These are phyloP conservation scores for Moniliophthora roreri DNA, from an alignment of 1,284 basidiomycete genomes.

Conservation along the genomic window DNA sequence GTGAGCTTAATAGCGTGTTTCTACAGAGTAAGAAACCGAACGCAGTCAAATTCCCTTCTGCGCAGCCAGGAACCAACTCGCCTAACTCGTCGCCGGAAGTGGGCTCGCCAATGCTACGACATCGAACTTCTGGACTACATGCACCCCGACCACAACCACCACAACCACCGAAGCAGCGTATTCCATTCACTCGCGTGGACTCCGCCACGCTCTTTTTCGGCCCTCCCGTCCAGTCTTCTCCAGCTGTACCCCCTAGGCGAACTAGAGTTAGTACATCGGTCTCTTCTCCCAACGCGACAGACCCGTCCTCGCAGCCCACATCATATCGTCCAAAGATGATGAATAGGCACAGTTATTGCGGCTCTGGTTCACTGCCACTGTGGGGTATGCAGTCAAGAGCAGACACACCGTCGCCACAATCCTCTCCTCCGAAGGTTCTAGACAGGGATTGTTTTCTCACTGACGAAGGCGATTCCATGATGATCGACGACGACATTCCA, in stretches of 20 bases:
- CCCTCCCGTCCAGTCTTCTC: slow-evolving; percentile 48
- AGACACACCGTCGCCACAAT: slow-evolving; percentile 43
- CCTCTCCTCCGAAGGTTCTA: slow-evolving; percentile 39
- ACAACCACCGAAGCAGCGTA: slow-evolving; percentile 18
- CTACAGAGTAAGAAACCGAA: slow-evolving; percentile 17
- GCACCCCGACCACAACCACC: slow-evolving; percentile 24
- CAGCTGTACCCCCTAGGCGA: slow-evolving; percentile 27
- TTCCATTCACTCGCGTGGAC: slow-evolving; percentile 33
- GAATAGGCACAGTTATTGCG: slow-evolving; percentile 66
- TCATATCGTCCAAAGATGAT: slow-evolving; percentile 29
- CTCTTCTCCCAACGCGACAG: slow-evolving; percentile 20
- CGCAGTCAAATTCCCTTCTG: slow-evolving; percentile 31
- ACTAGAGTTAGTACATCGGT: slow-evolving; percentile 31
- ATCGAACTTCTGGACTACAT: slow-evolving; percentile 38
- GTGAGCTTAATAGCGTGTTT: slow-evolving; percentile 15
- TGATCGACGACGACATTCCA: slow-evolving; percentile 51
- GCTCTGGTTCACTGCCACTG: slow-evolving; percentile 29
- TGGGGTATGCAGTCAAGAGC: slow-evolving; percentile 47
- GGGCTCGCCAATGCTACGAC: slow-evolving; percentile 49
- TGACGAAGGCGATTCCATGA: slow-evolving; percentile 53
- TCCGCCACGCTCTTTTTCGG: slow-evolving; percentile 76
- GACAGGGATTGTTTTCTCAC: slow-evolving; percentile 21
- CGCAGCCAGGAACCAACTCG: slow-evolving; percentile 30
- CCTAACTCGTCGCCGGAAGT: slow-evolving; percentile 36
- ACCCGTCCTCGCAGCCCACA: slow-evolving; percentile 13